A percentile compares a stretch with the other conserved stretches of the same genome.
These are phyloP conservation scores for Penicillium daleae DNA, from an alignment of 495 filamentous ascomycete species.

Conservation along the genomic window DNA sequence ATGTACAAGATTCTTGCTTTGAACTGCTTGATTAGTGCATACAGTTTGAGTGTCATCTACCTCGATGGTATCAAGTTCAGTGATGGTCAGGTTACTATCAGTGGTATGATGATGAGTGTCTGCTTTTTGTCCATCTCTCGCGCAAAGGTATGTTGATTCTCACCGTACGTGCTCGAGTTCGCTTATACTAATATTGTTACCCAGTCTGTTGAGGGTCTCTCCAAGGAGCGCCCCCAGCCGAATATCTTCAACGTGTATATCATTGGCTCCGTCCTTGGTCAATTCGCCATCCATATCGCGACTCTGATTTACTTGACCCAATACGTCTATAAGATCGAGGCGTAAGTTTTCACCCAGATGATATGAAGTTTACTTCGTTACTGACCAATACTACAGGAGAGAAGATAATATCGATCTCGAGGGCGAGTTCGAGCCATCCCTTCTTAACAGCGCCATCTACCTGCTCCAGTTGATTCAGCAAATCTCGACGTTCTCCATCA, in stretches of 20 bases:
- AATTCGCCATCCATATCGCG: slow-evolving; percentile 94
- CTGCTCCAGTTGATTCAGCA: slow-evolving; percentile 98
- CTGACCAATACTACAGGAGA: slow-evolving; percentile 57
- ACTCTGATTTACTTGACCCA: slow-evolving; percentile 94
- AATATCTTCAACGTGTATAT: slow-evolving; percentile 99
- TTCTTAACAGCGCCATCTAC: slow-evolving; percentile 97
- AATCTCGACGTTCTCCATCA: slow-evolving; percentile 98
- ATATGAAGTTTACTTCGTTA: background rate
- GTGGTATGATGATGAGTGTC: slow-evolving; percentile 99
- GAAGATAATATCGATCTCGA: slow-evolving; percentile 82
- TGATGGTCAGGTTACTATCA: slow-evolving; percentile 97
- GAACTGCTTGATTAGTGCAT: slow-evolving; percentile 97
- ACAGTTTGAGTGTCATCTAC: slow-evolving; percentile 95
- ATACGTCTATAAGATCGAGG: slow-evolving; percentile 80
- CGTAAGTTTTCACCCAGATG: slow-evolving; percentile 56
- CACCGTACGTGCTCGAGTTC: background rate
- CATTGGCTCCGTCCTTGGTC: slow-evolving; percentile 94
- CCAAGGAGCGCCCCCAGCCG: slow-evolving; percentile 95
- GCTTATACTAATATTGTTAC: slow-evolving; percentile 26
- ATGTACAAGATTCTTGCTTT: slow-evolving; percentile 99
- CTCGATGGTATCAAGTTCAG: slow-evolving; percentile 99
- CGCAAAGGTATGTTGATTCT: slow-evolving; percentile 64
- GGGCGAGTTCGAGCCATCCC: slow-evolving; percentile 89
- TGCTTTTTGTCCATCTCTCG: slow-evolving; percentile 98
- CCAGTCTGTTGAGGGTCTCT: slow-evolving; percentile 87